phyloP scores from a whole-genome alignment of 331 rosid genomes.

The Prunus yedoensis region DNA sequence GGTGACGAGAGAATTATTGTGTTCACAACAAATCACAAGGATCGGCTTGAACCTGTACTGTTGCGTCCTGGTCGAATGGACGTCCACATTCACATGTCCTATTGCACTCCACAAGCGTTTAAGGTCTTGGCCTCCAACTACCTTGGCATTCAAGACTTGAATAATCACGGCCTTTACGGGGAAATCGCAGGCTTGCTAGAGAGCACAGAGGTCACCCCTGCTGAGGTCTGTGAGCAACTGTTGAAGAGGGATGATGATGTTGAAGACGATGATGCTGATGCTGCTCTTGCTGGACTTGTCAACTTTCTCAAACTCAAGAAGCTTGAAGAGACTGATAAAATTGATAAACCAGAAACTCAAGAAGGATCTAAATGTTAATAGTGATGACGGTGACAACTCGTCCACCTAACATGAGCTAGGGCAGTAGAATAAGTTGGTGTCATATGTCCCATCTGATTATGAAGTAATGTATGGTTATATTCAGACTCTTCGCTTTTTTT shows the following conservation, averaged over 20 bases:
- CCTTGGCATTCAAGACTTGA: constrained; percentile 19
- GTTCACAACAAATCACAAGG: constrained; percentile 45
- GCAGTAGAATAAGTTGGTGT: too few relatives aligned
- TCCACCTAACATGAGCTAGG: too few relatives aligned
- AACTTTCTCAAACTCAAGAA: constrained; percentile 32
- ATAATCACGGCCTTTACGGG: constrained; percentile 15
- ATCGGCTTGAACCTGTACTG: constrained; percentile 44
- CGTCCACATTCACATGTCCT: constrained; percentile 58
- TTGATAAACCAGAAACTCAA: too few relatives aligned
- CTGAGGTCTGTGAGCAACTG: constrained; percentile 44
- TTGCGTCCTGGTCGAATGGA: constrained; percentile 65
- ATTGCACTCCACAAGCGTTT: constrained; percentile 40
- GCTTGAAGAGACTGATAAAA: constrained; percentile 7
- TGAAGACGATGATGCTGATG: constrained; percentile 12
- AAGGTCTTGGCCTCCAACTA: constrained; percentile 35
- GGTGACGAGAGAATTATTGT: constrained; percentile 46
- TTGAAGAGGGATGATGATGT: constrained; percentile 36
- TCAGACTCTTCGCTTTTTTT: too few relatives aligned
- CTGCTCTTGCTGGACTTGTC: constrained; percentile 35
- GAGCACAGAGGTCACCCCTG: constrained; percentile 42
- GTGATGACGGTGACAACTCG: too few relatives aligned
- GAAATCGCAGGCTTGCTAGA: constrained; percentile 26
- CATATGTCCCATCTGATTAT: too few relatives aligned
- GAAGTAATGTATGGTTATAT: too few relatives aligned
- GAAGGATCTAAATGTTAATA: too few relatives aligned